Percentiles rank a stretch among this genome's conserved stretches.
Evolutionary conservation across 805 yeast species (phyloP).

Genomic region (Maudiozyma pseudohumilis): DNA sequence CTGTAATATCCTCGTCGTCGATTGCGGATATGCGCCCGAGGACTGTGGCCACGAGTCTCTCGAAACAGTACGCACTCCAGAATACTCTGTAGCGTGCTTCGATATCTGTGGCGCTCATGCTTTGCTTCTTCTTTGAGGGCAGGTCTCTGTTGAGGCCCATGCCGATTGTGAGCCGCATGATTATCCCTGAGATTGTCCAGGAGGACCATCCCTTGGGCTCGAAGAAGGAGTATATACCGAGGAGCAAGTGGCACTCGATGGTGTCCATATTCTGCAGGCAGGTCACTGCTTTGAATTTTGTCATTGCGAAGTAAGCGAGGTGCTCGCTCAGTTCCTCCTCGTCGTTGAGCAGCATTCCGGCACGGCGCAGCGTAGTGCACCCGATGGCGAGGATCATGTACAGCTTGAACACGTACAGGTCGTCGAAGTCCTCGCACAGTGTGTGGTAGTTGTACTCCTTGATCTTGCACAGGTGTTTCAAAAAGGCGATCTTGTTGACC

Average conservation of each 20-base stretch:
- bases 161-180: slow-evolving; percentile 36
- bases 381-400: slow-evolving; percentile 48
- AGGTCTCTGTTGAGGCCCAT: slow-evolving; percentile 38
- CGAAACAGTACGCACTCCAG: slow-evolving; percentile 42
- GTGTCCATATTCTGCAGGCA: slow-evolving; percentile 33
- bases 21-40: slow-evolving; percentile 41
- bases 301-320: slow-evolving; percentile 35
- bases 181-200: slow-evolving; percentile 43
- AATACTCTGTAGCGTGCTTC: slow-evolving; percentile 39
- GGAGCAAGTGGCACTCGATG: slow-evolving; percentile 33
- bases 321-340: slow-evolving; percentile 32
- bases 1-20: slow-evolving; percentile 41
- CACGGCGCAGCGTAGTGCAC: slow-evolving; percentile 39
- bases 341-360: slow-evolving; percentile 30
- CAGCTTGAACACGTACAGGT: slow-evolving; percentile 34
- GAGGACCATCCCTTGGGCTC: slow-evolving; percentile 41
- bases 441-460: slow-evolving; percentile 22
- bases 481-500: slow-evolving; percentile 32
- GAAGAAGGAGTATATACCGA: slow-evolving; percentile 43
- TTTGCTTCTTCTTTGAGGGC: slow-evolving; percentile 21
- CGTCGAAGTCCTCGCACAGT: slow-evolving; percentile 18
- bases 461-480: slow-evolving; percentile 26
- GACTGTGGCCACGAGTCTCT: slow-evolving; percentile 38
- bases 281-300: slow-evolving; percentile 31
- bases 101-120: slow-evolving; percentile 27